phyloP scores from a whole-genome alignment of 148 eudicot genomes.

The Camellia lanceoleosa region DNA sequence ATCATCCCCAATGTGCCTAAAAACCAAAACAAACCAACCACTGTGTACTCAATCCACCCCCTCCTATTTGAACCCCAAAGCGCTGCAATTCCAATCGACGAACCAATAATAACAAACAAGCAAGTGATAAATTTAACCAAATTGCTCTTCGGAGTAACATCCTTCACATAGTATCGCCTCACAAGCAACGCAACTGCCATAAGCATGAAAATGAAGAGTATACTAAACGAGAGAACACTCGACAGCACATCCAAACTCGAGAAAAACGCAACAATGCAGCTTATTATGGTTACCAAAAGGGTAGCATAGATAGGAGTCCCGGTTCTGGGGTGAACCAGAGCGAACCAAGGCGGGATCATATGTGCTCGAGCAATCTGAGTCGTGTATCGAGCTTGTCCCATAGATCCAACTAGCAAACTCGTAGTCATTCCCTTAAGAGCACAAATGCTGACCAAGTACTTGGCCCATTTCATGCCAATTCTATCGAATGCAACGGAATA shows the following conservation, averaged over 20 bases:
- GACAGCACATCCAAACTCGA: constrained; percentile 85
- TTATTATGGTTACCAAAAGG: constrained; percentile 53
- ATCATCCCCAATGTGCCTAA: constrained; percentile 59
- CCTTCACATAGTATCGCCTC: constrained; percentile 76
- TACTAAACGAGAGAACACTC: constrained; percentile 76
- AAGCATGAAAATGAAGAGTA: constrained; percentile 85
- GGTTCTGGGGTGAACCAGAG: constrained; percentile 79
- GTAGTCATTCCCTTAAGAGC: constrained; percentile 96
- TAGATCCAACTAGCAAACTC: constrained; percentile 72
- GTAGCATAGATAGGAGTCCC: constrained; percentile 85
- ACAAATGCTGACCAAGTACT: constrained; percentile 67
- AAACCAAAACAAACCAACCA: constrained; percentile 53
- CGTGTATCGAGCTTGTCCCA: constrained; percentile 89
- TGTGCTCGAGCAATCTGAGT: constrained; percentile 93
- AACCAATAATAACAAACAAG: constrained; percentile 44
- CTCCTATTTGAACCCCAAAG: constrained; percentile 46
- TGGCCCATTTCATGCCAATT: constrained; percentile 90
- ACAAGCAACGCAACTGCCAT: constrained; percentile 89
- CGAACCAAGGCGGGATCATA: constrained; percentile 93
- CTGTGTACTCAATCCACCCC: constrained; percentile 57
- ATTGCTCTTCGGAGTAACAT: constrained; percentile 43
- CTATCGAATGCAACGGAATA: constrained; percentile 63
- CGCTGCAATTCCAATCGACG: constrained; percentile 51
- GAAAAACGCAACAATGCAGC: constrained; percentile 67
- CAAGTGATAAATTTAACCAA: constrained; percentile 43